Evolutionary conservation across 768 basidiomycete species (phyloP).

Genomic region (Coprinopsis marcescibilis): DNA sequence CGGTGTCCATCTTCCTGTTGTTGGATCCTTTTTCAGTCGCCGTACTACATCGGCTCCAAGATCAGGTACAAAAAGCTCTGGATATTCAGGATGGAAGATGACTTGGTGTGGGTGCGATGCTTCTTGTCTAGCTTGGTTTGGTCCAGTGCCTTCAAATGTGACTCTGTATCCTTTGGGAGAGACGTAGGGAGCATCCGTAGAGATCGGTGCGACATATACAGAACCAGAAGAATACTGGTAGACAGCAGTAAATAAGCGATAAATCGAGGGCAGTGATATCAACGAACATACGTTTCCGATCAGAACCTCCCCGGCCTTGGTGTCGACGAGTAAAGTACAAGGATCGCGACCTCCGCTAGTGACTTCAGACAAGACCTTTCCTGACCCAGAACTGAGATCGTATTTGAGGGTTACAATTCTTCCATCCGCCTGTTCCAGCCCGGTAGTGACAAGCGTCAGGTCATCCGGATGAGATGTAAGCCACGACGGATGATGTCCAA

Average conservation of each 20-base stretch:
- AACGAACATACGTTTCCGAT: conserved; percentile 62
- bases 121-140: conserved; percentile 62
- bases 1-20: conserved; percentile 42
- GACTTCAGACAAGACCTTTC: conserved; percentile 41
- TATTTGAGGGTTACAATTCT: conserved; percentile 54
- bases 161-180: conserved; percentile 28
- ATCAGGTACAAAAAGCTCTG: conserved; percentile 68
- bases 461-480: conserved; percentile 56
- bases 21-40: conserved; percentile 37
- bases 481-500: conserved; percentile 74
- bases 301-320: conserved; percentile 43
- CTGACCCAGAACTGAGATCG: conserved; percentile 43
- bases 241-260: not conserved
- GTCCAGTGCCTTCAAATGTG: conserved; percentile 51
- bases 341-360: conserved; percentile 57
- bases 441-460: conserved; percentile 55
- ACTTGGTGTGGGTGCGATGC: conserved; percentile 77
- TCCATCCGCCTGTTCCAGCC: conserved; percentile 65
- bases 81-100: conserved; percentile 37
- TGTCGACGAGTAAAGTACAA: conserved; percentile 55
- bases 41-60: conserved; percentile 69
- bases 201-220: conserved; percentile 51
- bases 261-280: not conserved
- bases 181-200: conserved; percentile 41
- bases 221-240: conserved; percentile 65